These are phyloP conservation scores for Aspergillus sclerotioniger DNA, from an alignment of 495 filamentous ascomycete species.

Conservation along the genomic window DNA sequence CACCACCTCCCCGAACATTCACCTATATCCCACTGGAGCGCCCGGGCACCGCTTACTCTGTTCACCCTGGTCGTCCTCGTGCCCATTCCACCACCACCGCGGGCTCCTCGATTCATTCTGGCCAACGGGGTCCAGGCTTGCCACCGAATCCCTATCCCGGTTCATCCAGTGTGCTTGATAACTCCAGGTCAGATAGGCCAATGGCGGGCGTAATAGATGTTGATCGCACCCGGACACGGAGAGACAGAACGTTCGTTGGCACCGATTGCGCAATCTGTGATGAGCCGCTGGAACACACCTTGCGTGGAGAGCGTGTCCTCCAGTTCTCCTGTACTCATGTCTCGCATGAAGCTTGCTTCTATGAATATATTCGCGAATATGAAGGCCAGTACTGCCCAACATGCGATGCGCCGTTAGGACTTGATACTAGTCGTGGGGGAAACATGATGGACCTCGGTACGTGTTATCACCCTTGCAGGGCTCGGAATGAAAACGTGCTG, in stretches of 20 bases:
- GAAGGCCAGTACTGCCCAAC: constrained; percentile 94
- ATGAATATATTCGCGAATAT: constrained; percentile 94
- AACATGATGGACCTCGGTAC: constrained; percentile 93
- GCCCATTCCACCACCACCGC: constrained; percentile 27
- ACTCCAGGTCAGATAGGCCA: constrained; percentile 49
- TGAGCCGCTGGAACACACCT: constrained; percentile 93
- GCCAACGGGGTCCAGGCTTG: constrained; percentile 17
- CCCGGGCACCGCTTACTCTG: constrained; percentile 29
- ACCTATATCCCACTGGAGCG: constrained; percentile 35
- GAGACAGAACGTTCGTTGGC: constrained; percentile 93
- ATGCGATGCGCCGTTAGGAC: constrained; percentile 86
- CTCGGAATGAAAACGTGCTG: background rate
- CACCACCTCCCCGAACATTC: constrained; percentile 29
- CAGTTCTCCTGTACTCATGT: constrained; percentile 97
- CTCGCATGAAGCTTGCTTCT: constrained; percentile 97
- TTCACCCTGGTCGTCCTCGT: constrained; percentile 29
- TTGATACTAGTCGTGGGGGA: constrained; percentile 93
- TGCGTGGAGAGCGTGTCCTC: constrained; percentile 90
- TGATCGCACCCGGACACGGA: constrained; percentile 75
- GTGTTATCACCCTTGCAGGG: constrained; percentile 23
- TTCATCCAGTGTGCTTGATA: constrained; percentile 43
- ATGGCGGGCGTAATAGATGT: constrained; percentile 75
- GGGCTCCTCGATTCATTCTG: constrained; percentile 21
- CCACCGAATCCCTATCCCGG: constrained; percentile 28
- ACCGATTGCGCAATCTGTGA: constrained; percentile 95